Evolutionary conservation across 2,329 filamentous ascomycete species (phyloP).

Genomic region (Fusarium illudens): DNA sequence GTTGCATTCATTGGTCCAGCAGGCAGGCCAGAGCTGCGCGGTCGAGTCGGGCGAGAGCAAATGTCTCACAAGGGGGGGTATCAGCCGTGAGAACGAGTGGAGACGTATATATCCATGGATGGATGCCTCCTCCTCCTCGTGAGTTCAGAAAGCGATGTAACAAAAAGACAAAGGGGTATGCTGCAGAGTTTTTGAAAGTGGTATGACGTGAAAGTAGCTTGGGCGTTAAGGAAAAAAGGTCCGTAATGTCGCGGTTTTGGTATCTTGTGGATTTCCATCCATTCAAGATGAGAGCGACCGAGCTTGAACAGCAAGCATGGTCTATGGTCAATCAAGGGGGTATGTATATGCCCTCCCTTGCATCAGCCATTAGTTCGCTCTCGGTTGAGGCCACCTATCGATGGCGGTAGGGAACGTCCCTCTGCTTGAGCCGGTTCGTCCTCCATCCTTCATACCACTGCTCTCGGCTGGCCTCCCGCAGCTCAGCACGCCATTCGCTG

Average conservation of each 20-base stretch:
- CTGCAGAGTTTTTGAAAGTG: slow-evolving; percentile 45
- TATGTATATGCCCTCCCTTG: slow-evolving; percentile 8
- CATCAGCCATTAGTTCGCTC: slow-evolving; percentile 1
- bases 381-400: slow-evolving; percentile 40
- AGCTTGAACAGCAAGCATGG: slow-evolving; percentile 12
- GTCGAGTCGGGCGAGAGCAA: slow-evolving; percentile 10
- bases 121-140: slow-evolving; percentile 24
- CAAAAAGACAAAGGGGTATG: slow-evolving; percentile 48
- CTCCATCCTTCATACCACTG: slow-evolving; percentile 98
- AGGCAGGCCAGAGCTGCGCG: slow-evolving; percentile 17
- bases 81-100: slow-evolving; percentile 31
- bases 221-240: slow-evolving; percentile 36
- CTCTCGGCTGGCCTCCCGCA: slow-evolving; percentile 89
- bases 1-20: slow-evolving; percentile 15
- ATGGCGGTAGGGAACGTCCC: slow-evolving; percentile 52
- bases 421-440: slow-evolving; percentile 71
- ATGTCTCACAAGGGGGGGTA: slow-evolving; percentile 29
- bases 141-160: slow-evolving; percentile 31
- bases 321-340: not conserved
- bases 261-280: slow-evolving; percentile 30
- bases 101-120: not conserved
- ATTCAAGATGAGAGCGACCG: slow-evolving; percentile 2
- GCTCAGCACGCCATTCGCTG: slow-evolving; percentile 88
- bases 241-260: slow-evolving; percentile 25
- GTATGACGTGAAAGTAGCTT: slow-evolving; percentile 32